Conservation (phyloP, 306 rosid genomes). For the Quercus mongolica region DNA sequence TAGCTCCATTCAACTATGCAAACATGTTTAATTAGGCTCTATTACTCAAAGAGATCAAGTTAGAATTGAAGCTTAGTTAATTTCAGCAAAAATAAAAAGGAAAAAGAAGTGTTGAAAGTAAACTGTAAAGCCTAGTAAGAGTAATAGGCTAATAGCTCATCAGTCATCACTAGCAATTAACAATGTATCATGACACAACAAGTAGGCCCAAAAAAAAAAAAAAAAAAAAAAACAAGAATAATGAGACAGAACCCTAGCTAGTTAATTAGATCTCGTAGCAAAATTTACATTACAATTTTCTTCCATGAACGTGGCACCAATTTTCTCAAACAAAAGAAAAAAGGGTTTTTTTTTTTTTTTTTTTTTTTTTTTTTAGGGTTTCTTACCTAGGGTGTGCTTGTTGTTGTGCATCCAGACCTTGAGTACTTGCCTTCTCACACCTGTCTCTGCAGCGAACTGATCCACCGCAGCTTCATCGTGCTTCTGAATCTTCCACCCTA, state of each 20-base stretch:
- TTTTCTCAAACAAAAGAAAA: neutral
- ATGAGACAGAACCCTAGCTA: constrained; percentile 37
- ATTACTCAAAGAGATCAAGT: neutral
- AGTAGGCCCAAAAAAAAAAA: neutral
- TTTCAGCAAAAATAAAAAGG: neutral
- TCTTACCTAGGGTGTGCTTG: constrained; percentile 84
- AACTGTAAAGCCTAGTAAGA: too few species aligned
- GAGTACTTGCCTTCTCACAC: constrained; percentile 58
- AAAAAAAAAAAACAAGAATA: neutral
- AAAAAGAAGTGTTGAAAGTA: too few species aligned
- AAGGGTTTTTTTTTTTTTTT: neutral
- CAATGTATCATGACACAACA: neutral
- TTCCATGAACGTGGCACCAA: neutral
- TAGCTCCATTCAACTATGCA: neutral
- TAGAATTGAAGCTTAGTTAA: neutral
- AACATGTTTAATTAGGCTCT: neutral
- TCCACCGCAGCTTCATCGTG: constrained; percentile 75
- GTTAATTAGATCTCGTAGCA: constrained; percentile 9
- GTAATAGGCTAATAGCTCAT: neutral
- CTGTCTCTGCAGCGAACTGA: constrained; percentile 51
- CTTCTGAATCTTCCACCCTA: constrained; percentile 88
- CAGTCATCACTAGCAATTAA: neutral
- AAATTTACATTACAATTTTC: constrained; percentile 24
- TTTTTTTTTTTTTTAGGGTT: constrained; percentile 40
- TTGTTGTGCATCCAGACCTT: constrained; percentile 99